These are phyloP conservation scores for Blastobotrys americana DNA, from an alignment of 805 yeast species.

Conservation along the genomic window DNA sequence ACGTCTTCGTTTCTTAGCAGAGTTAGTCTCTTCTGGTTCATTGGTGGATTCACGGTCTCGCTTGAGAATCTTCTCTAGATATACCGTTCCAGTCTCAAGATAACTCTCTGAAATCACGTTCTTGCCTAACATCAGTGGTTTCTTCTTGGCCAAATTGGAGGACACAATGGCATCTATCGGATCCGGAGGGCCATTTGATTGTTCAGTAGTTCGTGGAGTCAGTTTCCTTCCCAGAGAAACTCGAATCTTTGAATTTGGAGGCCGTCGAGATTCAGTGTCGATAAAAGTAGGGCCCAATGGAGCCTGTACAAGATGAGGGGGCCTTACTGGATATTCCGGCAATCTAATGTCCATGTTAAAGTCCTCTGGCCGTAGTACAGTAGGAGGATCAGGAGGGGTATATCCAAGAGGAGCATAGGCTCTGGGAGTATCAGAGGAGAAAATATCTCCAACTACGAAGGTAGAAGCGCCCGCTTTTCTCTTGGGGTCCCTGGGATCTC, in stretches of 20 bases:
- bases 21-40: slow-evolving; percentile 14
- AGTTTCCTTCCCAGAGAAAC: slow-evolving; percentile 11
- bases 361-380: slow-evolving; percentile 20
- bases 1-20: slow-evolving; percentile 16
- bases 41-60: slow-evolving; percentile 14
- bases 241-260: slow-evolving; percentile 13
- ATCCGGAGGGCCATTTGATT: slow-evolving; percentile 1
- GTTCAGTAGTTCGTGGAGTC: slow-evolving; percentile 7
- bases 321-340: slow-evolving; percentile 20
- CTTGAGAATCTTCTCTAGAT: slow-evolving; percentile 11
- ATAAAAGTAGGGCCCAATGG: slow-evolving; percentile 26
- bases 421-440: slow-evolving; percentile 20
- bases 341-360: slow-evolving; percentile 24
- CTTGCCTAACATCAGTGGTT: slow-evolving; percentile 12
- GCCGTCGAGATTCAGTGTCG: slow-evolving; percentile 24
- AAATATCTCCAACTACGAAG: slow-evolving; percentile 17
- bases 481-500: no score
- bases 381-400: slow-evolving; percentile 15
- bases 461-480: no score
- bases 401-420: slow-evolving; percentile 28
- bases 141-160: background rate
- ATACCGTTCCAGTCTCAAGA: slow-evolving; percentile 8
- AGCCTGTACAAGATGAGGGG: slow-evolving; percentile 20
- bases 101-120: slow-evolving; percentile 12
- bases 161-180: slow-evolving; percentile 3